Base-by-base conservation (phyloP, 148 eudicot species). In the Camellia lanceoleosa region DNA sequence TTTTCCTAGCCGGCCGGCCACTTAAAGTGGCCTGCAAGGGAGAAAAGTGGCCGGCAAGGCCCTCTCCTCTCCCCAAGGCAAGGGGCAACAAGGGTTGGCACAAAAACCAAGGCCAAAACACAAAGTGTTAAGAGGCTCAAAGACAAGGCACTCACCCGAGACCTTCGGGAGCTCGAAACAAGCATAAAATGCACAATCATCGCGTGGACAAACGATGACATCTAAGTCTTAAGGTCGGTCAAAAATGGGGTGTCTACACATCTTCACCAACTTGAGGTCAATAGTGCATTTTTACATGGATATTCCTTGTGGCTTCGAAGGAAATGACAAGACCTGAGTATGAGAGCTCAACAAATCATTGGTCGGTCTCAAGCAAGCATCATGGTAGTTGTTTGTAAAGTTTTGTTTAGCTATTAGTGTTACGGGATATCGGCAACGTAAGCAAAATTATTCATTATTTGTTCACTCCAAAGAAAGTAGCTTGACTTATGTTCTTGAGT, bases 251-350 rank as follows among this genome's bases (percentile, higher is more conserved):
- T 23, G 30, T 23, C 30, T 23, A 23, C 30, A 23, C 68, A 38
- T 41, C 49, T 76, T 13, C 47, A 9, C 11, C 30, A 76, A 47
- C 66, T 76, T 38, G 79, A 76, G 19, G 49, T 61, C 47, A 63
- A 76, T 47, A 76, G 62, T 61, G 70, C 70, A 12, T 76, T 76
- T 58, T 12, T 58, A 58, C 15, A 58, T 58, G 61, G 67, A 55
- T 15, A 43, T 20, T 11, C 78, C 64, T 6, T 52, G 71, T 43
- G 58, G 69, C 3, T 63, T 42, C 43, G 11, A 3, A 5, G 0
- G 20, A n/a, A 0, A 47, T 5, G 38, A 13, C 2, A 5, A 72
- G 23, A 4, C 14, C 12, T 18, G 11, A 52, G 75, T 72, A 1
- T 72, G 60, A 6, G 0, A 8, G n/a, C 38, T 72, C 3, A 55